A percentile compares a stretch with the other conserved stretches of the same genome.
phyloP scores from a whole-genome alignment of 2,329 filamentous ascomycete genomes.

The Hirsutella rhossiliensis region DNA sequence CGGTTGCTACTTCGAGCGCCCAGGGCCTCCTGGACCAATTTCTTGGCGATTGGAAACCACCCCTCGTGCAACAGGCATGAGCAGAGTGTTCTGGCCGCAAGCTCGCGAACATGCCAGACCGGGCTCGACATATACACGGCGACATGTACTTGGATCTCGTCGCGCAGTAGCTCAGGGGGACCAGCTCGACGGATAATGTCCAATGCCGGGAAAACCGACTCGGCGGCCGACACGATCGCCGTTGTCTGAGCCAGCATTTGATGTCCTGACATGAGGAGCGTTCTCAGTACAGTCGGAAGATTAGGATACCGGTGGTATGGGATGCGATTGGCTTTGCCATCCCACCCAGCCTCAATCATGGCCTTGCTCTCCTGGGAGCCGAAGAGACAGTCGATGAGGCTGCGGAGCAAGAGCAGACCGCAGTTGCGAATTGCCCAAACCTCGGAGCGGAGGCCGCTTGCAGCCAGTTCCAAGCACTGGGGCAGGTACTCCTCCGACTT shows the following conservation, averaged over 20 bases:
- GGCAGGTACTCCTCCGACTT: constrained; percentile 65
- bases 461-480: constrained; percentile 65
- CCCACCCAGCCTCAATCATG: constrained; percentile 49
- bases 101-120: constrained; percentile 73
- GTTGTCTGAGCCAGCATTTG: constrained; percentile 27
- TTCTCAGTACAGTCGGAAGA: constrained; percentile 50
- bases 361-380: constrained; percentile 62
- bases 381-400: constrained; percentile 68
- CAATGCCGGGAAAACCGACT: constrained; percentile 73
- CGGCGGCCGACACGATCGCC: constrained; percentile 31
- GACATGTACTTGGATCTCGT: constrained; percentile 46
- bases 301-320: constrained; percentile 59
- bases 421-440: constrained; percentile 95
- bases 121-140: constrained; percentile 51
- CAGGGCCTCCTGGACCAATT: constrained; percentile 21
- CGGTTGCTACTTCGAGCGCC: constrained; percentile 4
- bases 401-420: constrained; percentile 76
- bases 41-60: constrained; percentile 31
- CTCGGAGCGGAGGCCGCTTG: constrained; percentile 63
- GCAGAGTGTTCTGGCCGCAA: constrained; percentile 62
- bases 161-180: constrained; percentile 44
- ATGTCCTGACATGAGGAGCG: constrained; percentile 44
- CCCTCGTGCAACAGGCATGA: constrained; percentile 43
- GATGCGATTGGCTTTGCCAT: constrained; percentile 51
- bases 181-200: constrained; percentile 66